These are phyloP conservation scores for Xylaria sp. DNA, from an alignment of 2,329 filamentous ascomycete genomes.

Conservation along the genomic window DNA sequence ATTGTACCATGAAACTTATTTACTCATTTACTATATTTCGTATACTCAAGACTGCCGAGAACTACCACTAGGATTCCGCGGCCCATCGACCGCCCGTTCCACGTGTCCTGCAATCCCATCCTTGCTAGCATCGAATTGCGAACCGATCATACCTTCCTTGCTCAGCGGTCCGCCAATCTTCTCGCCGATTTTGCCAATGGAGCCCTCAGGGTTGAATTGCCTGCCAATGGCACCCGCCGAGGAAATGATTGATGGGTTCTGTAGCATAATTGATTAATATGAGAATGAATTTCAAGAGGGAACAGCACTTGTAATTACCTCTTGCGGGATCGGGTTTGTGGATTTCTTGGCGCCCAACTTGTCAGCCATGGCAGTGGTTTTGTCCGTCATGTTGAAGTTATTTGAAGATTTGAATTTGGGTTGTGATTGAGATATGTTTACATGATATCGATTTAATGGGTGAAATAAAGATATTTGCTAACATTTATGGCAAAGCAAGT, in stretches of 20 bases:
- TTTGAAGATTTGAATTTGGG: neutral
- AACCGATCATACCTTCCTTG: conserved; percentile 26
- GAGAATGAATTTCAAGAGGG: too few species aligned
- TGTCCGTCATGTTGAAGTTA: conserved; percentile 26
- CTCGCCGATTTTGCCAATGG: conserved; percentile 31
- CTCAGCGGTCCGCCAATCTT: conserved; percentile 30
- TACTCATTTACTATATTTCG: too few species aligned
- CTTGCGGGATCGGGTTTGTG: conserved; percentile 23
- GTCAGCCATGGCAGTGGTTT: conserved; percentile 28
- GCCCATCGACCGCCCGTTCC: conserved; percentile 30
- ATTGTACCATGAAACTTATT: neutral
- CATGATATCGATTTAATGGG: neutral
- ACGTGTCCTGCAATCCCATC: conserved; percentile 30
- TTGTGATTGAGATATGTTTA: neutral
- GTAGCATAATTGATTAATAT: neutral
- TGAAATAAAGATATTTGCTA: neutral
- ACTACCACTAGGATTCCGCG: conserved; percentile 31
- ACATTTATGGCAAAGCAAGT: neutral
- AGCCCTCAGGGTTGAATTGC: conserved; percentile 30
- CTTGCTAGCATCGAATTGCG: conserved; percentile 33
- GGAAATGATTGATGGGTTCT: conserved; percentile 33
- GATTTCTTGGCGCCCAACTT: conserved; percentile 27
- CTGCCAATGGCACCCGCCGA: conserved; percentile 31
- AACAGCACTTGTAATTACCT: neutral
- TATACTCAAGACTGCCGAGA: conserved; percentile 4